Evolutionary conservation across 768 basidiomycete genomes (phyloP).

Genomic region (Leucosporidium creatinivorum): DNA sequence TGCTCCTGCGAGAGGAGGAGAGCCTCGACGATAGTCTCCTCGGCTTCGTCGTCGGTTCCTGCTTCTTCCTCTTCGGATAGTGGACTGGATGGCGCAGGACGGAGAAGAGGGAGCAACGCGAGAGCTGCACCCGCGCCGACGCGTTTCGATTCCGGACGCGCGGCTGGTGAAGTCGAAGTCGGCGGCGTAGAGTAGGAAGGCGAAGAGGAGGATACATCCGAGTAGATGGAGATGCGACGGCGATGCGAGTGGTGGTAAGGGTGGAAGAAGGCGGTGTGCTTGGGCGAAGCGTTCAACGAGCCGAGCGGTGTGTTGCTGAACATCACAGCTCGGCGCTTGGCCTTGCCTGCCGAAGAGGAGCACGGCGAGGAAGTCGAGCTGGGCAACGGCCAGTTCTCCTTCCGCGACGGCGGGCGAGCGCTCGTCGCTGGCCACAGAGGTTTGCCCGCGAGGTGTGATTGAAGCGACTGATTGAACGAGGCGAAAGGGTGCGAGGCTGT

Average conservation of each 20-base stretch:
- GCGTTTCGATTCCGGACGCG: neutral
- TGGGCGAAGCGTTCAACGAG: conserved; percentile 14
- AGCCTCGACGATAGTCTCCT: neutral
- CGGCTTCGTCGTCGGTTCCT: neutral
- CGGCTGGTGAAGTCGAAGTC: neutral
- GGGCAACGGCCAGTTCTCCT: too few species aligned
- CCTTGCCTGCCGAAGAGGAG: neutral
- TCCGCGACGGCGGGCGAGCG: too few species aligned
- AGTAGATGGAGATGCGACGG: neutral
- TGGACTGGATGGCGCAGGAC: neutral
- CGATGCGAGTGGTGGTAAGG: neutral
- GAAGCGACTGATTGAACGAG: too few species aligned
- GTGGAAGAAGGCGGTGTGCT: conserved; percentile 4
- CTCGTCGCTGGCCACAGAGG: too few species aligned
- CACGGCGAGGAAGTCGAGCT: too few species aligned
- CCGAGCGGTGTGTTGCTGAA: conserved; percentile 26
- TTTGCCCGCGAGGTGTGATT: too few species aligned
- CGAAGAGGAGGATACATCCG: neutral
- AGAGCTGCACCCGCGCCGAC: neutral
- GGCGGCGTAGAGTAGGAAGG: neutral
- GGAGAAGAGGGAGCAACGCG: neutral
- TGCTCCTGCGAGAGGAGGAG: neutral
- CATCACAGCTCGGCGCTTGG: neutral
- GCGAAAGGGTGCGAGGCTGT: too few species aligned
- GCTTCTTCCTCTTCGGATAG: neutral